These are phyloP conservation scores for Saturnispora kantuleensis DNA, from an alignment of 805 yeast species.

Conservation along the genomic window DNA sequence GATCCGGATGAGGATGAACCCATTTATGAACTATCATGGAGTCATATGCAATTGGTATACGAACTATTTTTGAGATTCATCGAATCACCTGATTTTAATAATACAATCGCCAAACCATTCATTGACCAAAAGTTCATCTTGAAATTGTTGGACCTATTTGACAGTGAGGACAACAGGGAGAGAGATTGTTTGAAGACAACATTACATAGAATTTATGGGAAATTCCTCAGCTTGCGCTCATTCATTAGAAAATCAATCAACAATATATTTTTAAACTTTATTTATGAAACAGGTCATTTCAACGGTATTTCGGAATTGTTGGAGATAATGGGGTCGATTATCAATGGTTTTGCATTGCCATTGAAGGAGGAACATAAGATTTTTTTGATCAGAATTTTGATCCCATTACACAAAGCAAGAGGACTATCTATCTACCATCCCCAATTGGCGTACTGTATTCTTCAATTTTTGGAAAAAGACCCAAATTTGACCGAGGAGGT, in stretches of 20 bases:
- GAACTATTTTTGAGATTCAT: conserved; percentile 89
- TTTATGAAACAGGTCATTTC: conserved; percentile 90
- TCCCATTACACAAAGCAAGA: conserved; percentile 89
- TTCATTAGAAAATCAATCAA: conserved; percentile 86
- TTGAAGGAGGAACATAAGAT: conserved; percentile 94
- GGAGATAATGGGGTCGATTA: conserved; percentile 91
- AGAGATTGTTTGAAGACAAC: conserved; percentile 93
- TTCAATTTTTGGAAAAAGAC: conserved; percentile 93
- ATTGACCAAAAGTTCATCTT: conserved; percentile 87
- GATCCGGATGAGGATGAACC: conserved; percentile 99
- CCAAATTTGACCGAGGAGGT: conserved; percentile 90
- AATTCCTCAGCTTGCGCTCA: conserved; percentile 79
- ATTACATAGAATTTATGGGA: conserved; percentile 91
- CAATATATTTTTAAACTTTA: conserved; percentile 86
- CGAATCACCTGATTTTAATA: conserved; percentile 91
- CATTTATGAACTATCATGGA: conserved; percentile 93
- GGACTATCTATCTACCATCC: conserved; percentile 88
- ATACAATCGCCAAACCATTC: conserved; percentile 83
- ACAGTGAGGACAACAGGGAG: conserved; percentile 93
- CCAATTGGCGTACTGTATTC: conserved; percentile 92
- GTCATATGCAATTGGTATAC: conserved; percentile 95
- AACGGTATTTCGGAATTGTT: conserved; percentile 92
- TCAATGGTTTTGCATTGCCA: conserved; percentile 96
- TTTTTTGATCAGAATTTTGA: conserved; percentile 72
- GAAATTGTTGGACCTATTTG: conserved; percentile 77